A percentile compares a stretch with the other conserved stretches of the same genome.
Conservation (phyloP, 2,329 filamentous ascomycete species). For the Lecanicillium sp. region DNA sequence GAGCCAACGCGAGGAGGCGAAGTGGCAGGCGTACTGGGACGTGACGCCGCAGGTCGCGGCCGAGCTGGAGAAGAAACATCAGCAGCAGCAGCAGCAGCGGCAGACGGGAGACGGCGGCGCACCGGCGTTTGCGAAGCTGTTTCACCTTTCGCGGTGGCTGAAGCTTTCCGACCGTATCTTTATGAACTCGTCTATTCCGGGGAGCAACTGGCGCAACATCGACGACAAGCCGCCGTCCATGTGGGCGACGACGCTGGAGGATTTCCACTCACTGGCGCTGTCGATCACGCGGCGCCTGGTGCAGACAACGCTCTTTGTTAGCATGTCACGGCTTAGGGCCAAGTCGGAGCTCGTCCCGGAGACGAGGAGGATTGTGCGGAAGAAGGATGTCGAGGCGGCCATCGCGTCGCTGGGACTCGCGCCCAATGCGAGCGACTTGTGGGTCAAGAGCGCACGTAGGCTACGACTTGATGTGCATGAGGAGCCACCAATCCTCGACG, state of each 20-base stretch:
- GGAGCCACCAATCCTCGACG: conserved; percentile 21
- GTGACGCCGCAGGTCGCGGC: conserved; percentile 41
- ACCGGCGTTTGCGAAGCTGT: conserved; percentile 48
- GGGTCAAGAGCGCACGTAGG: conserved; percentile 43
- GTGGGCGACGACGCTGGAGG: conserved; percentile 66
- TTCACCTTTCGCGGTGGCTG: conserved; percentile 56
- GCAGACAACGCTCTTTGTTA: conserved; percentile 62
- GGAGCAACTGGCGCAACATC: conserved; percentile 62
- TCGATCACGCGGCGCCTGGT: conserved; percentile 66
- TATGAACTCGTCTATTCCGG: conserved; percentile 62
- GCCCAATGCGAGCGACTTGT: conserved; percentile 34
- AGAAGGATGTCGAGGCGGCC: conserved; percentile 45
- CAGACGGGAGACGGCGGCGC: conserved; percentile 14
- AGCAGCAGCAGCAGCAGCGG: too few relatives aligned
- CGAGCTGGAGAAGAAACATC: conserved; percentile 22
- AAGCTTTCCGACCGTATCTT: conserved; percentile 60
- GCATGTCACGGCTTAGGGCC: conserved; percentile 61
- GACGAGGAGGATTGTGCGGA: conserved; percentile 30
- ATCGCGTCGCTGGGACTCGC: conserved; percentile 40
- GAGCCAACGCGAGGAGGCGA: conserved; percentile 49
- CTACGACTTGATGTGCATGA: conserved; percentile 43
- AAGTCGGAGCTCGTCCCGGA: conserved; percentile 28
- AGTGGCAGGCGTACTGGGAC: conserved; percentile 62
- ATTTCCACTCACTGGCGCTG: conserved; percentile 63
- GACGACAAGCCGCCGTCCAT: conserved; percentile 62